These are phyloP conservation scores for Capsicum baccatum DNA, from an alignment of 257 asterid species.

Conservation along the genomic window DNA sequence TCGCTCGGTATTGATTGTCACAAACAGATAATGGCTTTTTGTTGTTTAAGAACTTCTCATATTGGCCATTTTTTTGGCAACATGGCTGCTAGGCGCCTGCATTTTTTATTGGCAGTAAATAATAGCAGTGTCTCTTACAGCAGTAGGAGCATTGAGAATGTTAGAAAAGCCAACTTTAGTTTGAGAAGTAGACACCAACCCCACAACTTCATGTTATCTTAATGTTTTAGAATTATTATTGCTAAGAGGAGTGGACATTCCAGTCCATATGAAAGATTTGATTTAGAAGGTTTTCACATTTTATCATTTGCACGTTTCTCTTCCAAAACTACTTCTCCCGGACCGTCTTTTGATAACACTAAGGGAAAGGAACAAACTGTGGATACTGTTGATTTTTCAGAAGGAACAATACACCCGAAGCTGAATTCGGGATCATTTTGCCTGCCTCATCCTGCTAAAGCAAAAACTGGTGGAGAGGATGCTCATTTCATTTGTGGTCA, in stretches of 20 bases:
- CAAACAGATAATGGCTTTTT: background rate
- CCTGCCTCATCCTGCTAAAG: slow-evolving; percentile 18
- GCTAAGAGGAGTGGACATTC: background rate
- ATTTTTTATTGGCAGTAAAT: background rate
- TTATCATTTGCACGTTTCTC: background rate
- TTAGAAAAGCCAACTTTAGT: background rate
- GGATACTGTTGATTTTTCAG: background rate
- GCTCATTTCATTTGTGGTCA: slow-evolving; percentile 23
- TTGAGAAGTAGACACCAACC: slow-evolving; percentile 7
- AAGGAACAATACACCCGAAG: background rate
- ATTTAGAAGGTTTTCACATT: background rate
- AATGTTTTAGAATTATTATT: background rate
- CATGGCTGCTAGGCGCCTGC: slow-evolving; percentile 18
- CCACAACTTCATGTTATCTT: background rate
- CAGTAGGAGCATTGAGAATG: slow-evolving; percentile 4
- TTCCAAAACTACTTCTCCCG: background rate
- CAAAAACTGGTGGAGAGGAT: slow-evolving; percentile 31
- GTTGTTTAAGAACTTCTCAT: slow-evolving; percentile 22
- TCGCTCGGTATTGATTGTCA: background rate
- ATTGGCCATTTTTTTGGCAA: slow-evolving; percentile 27
- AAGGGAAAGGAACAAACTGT: slow-evolving; percentile 1
- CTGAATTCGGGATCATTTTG: slow-evolving; percentile 17
- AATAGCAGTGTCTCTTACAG: background rate
- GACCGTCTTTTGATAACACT: background rate
- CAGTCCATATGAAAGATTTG: background rate